Evolutionary conservation across 805 yeast species (phyloP), one percentile per base, ranked within the genome.

Genomic region (Yamadazyma akitaensis): DNA sequence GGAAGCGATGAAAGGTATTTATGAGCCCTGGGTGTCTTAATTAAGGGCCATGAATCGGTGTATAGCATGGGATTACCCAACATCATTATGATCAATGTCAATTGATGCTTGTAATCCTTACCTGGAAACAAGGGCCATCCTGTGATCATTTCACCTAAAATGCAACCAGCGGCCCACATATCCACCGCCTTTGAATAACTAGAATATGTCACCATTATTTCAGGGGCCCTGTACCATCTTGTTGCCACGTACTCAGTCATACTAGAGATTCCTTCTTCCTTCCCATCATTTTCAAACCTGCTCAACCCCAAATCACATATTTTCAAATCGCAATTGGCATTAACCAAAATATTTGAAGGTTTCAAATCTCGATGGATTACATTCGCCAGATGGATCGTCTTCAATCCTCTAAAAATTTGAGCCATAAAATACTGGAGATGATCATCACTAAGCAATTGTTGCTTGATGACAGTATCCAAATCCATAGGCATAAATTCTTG

Each of bases 181-280:
- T 86, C 94, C 49, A 86, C 83, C 0, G 90, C 88, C 8, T 84
- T 80, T 2, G 91, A 78, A 53, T 86, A 86, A 56, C 82, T 83
- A 35, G 86, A 82, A 49, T 79, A 75, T 0, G 88, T 80, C 24
- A 86, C 65, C 92, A 86, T 86, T 47, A 86, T 84, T 61, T 86
- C 94, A 0, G 92, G 92, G 0, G 92, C 92, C 44, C 94, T 68
- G 60, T 86, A 86, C 92, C 92, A 86, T 55, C 94, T 70, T 8
- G 94, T 86, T 2, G 92, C 92, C 3, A 86, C 94, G 54, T 86
- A 86, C 59, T 86, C 92, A 0, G 92, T 86, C 69, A 85, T 70
- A 52, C 77, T 76, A 0, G 84, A 61, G 21, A 68, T 61, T 2
- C 31, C 37, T 36, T 38, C 45, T 42, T n/a, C 21, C 26, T 34